Conservation (phyloP, 2,329 filamentous ascomycete species). For the Cladosporium colombiae region DNA sequence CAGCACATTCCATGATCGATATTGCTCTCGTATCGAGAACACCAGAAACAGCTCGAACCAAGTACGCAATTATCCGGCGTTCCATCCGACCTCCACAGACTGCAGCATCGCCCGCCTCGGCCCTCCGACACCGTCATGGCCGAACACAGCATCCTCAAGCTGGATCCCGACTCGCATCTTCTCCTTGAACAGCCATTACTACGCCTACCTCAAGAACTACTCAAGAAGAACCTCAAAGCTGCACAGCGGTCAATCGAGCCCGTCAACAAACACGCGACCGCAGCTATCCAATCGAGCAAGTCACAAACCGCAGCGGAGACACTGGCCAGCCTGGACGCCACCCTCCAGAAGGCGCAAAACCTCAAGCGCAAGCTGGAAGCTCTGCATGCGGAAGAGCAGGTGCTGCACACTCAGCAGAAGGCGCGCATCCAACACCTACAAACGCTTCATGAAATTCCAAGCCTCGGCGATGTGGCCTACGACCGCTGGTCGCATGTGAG, state of each 20-base stretch:
- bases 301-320: conserved; percentile 56
- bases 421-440: conserved; percentile 79
- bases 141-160: conserved; percentile 58
- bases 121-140: conserved; percentile 40
- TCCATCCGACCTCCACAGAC: background rate
- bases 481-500: conserved; percentile 83
- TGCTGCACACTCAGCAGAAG: conserved; percentile 72
- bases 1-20: background rate
- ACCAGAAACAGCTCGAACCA: background rate
- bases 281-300: conserved; percentile 50
- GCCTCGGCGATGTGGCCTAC: conserved; percentile 88
- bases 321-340: conserved; percentile 78
- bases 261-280: conserved; percentile 64
- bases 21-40: background rate
- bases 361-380: conserved; percentile 83
- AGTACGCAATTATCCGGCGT: background rate
- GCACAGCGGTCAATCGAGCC: conserved; percentile 76
- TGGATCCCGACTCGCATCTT: conserved; percentile 74
- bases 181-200: conserved; percentile 90
- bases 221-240: conserved; percentile 90
- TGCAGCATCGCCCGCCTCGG: background rate
- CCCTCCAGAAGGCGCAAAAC: conserved; percentile 80
- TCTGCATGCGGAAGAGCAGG: conserved; percentile 76
- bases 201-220: conserved; percentile 86
- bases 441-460: conserved; percentile 76